Evolutionary conservation across 2,329 filamentous ascomycete species (phyloP).

Genomic region (Stachybotrys chlorohalonatus): DNA sequence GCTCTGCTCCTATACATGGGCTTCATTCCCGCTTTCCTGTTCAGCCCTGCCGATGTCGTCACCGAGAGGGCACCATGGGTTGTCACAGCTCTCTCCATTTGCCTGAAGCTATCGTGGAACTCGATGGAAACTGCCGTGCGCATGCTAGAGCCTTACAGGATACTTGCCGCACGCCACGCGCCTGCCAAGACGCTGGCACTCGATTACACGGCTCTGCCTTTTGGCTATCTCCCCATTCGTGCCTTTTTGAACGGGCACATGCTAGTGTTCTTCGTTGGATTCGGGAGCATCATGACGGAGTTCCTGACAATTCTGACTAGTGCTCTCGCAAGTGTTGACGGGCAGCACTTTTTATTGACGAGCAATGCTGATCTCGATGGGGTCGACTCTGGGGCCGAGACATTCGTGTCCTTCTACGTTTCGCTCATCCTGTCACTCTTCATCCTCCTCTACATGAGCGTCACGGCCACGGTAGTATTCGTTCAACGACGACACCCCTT

Average conservation of each 20-base stretch:
- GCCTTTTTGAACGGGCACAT: conserved; percentile 56
- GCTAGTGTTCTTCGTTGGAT: conserved; percentile 58
- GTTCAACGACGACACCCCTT: conserved; percentile 57
- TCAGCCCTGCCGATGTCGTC: conserved; percentile 42
- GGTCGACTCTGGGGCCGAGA: conserved; percentile 49
- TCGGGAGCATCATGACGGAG: conserved; percentile 65
- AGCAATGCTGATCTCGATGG: conserved; percentile 4
- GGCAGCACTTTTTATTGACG: conserved; percentile 42
- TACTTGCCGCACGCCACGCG: conserved; percentile 57
- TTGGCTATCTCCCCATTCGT: conserved; percentile 53
- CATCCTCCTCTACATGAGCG: conserved; percentile 57
- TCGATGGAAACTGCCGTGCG: conserved; percentile 60
- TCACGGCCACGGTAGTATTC: conserved; percentile 52
- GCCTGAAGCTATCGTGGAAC: conserved; percentile 60
- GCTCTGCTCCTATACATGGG: conserved; percentile 46
- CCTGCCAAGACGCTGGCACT: conserved; percentile 57
- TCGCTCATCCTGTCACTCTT: conserved; percentile 52
- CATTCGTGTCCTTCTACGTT: conserved; percentile 54
- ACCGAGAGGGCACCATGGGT: conserved; percentile 57
- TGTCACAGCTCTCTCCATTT: conserved; percentile 55
- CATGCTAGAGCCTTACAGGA: conserved; percentile 67
- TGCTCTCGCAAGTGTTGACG: conserved; percentile 55
- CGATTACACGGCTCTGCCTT: conserved; percentile 66
- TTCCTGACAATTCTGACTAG: conserved; percentile 62
- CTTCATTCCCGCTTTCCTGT: conserved; percentile 54